phyloP scores from a whole-genome alignment of 176 grass and related monocot genomes.

The Cymbopogon citratus region DNA sequence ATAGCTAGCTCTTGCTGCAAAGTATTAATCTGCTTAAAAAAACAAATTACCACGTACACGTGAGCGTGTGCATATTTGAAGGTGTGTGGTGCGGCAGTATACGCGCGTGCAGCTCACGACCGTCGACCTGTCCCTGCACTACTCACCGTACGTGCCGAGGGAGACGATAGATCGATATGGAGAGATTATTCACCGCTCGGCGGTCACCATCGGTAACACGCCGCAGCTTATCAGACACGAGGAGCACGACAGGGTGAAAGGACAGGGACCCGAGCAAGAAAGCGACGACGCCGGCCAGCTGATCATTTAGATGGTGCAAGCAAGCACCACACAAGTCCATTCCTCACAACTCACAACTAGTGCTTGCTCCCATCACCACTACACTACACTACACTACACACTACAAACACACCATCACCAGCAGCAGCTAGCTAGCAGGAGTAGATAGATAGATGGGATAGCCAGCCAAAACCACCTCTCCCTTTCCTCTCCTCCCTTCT shows the following conservation, averaged over 20 bases:
- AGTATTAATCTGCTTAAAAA: background rate
- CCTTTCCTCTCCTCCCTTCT: background rate
- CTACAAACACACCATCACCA: background rate
- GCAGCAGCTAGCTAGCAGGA: background rate
- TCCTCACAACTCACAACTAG: background rate
- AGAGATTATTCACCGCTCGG: background rate
- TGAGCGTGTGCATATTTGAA: background rate
- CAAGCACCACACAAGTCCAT: constrained; percentile 3
- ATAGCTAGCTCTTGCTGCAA: no score
- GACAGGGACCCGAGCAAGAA: background rate
- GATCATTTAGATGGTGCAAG: constrained; percentile 10
- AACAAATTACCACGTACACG: no score
- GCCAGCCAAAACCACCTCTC: background rate
- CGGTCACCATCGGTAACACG: background rate
- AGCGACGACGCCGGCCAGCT: background rate
- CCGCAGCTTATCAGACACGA: background rate
- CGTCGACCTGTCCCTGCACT: background rate
- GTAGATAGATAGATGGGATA: background rate
- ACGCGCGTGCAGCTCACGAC: background rate
- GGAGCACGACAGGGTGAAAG: constrained; percentile 11
- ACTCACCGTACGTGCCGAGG: background rate
- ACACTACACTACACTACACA: background rate
- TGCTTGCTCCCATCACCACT: background rate
- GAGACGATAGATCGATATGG: no score
- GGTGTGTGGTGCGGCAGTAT: background rate